Base-by-base conservation (phyloP, 1,284 basidiomycete species). In the Lentinus polychrous region DNA sequence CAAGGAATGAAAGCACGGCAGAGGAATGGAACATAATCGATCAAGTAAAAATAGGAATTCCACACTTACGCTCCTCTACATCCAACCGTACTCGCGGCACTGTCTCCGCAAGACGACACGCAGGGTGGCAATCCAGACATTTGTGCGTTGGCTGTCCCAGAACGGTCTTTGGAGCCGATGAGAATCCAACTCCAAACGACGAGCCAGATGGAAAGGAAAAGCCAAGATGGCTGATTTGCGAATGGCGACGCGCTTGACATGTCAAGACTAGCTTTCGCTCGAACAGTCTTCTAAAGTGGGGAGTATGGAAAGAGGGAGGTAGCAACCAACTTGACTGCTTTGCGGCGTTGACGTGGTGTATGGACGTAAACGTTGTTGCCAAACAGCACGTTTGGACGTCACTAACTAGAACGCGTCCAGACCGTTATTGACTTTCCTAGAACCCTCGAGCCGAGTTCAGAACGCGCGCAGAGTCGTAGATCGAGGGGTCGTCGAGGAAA, bases 51-150 rank as follows among this genome's bases (percentile, higher is more conserved):
- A 12, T 7, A 37, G 3, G 43, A 27, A 38, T 8, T 35, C 8
- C 17, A 11, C 23, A 48, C 46, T 48, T 33, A 48, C 46, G 43
- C 18, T 31, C 40, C 40, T 20, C 34, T 42, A 33, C 46, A 48
- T 6, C 40, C 40, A 15, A 36, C 46, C 3, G 46, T 36, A 34
- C 40, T 35, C 24, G 24, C 27, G 11, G 46, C 38, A 14, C 34
- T 35, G 8, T 17, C n/a, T 11, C 42, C 46, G 24, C 46, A 48
- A 8, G 11, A 22, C 6, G 23, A n/a, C 5, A 41, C 46, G 24
- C 46, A 48, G 8, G 36, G 38, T 2, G 46, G 46, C 12, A 48
- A 18, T 2, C 46, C 46, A 4, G 22, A 22, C 11, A 46, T 18
- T 18, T 40, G 39, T 7, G n/a, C 17, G 12, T 17, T 23, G 22